Conservation (phyloP, 108 stramenopile genomes). For the Seminavis robusta region DNA sequence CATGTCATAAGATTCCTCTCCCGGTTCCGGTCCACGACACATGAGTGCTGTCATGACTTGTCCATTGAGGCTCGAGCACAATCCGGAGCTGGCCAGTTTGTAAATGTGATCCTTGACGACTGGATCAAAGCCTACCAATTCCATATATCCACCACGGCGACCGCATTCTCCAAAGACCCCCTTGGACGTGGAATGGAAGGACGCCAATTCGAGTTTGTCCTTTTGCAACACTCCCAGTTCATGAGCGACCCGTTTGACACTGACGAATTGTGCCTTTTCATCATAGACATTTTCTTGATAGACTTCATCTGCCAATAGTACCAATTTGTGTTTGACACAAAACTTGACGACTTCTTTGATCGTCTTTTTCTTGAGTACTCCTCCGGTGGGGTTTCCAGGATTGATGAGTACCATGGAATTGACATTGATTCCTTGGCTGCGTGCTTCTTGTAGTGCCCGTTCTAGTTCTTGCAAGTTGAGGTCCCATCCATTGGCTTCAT, state of each 20-base stretch:
- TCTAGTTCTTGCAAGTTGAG: slow-evolving; percentile 80
- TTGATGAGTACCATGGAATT: slow-evolving; percentile 88
- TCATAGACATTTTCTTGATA: slow-evolving; percentile 98
- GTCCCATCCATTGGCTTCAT: slow-evolving; percentile 85
- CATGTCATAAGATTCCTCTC: slow-evolving; percentile 73
- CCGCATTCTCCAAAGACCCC: slow-evolving; percentile 98
- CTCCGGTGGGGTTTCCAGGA: slow-evolving; percentile 95
- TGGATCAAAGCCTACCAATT: slow-evolving; percentile 79
- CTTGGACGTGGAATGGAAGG: slow-evolving; percentile 94
- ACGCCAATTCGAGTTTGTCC: slow-evolving; percentile 82
- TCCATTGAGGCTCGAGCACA: slow-evolving; percentile 90
- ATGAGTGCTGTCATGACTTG: slow-evolving; percentile 93
- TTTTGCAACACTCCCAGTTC: slow-evolving; percentile 64
- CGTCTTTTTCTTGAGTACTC: slow-evolving; percentile 59
- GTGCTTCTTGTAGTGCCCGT: slow-evolving; percentile 69
- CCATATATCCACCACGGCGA: slow-evolving; percentile 96
- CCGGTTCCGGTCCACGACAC: slow-evolving; percentile 80
- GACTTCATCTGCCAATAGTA: slow-evolving; percentile 95
- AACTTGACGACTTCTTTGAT: slow-evolving; percentile 91
- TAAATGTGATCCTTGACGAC: slow-evolving; percentile 86
- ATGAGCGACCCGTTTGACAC: slow-evolving; percentile 78
- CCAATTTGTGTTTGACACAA: slow-evolving; percentile 77
- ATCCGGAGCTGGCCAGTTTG: slow-evolving; percentile 86
- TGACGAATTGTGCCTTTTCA: slow-evolving; percentile 67
- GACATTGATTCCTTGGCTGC: slow-evolving; percentile 57